Percentiles rank a stretch among this genome's conserved stretches.
phyloP scores from a whole-genome alignment of 345 rosid species.

The Eucalyptus sp. region DNA sequence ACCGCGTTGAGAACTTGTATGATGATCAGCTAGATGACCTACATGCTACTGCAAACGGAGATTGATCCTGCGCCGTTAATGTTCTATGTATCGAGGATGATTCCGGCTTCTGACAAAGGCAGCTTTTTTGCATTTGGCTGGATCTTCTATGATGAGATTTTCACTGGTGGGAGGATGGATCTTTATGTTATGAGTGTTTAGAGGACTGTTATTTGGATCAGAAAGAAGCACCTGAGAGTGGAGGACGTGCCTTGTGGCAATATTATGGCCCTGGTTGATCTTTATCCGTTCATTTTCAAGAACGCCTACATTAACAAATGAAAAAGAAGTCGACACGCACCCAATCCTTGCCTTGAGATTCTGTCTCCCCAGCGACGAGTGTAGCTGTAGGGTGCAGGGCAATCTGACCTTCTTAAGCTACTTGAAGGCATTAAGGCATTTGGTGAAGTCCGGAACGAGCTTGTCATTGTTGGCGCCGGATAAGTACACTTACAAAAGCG shows the following conservation, averaged over 20 bases:
- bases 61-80: conserved; percentile 66
- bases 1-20: conserved; percentile 66
- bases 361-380: conserved; percentile 70
- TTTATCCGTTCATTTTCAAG: conserved; percentile 60
- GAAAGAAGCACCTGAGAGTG: conserved; percentile 69
- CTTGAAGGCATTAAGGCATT: conserved; percentile 63
- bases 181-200: conserved; percentile 39
- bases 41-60: conserved; percentile 55
- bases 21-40: conserved; percentile 72
- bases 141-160: conserved; percentile 50
- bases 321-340: conserved; percentile 64
- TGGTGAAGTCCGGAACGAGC: conserved; percentile 78
- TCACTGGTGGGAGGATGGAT: conserved; percentile 63
- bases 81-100: conserved; percentile 73
- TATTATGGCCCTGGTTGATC: conserved; percentile 68
- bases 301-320: conserved; percentile 67
- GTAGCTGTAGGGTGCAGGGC: conserved; percentile 74
- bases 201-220: conserved; percentile 85
- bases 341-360: conserved; percentile 91
- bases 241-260: conserved; percentile 87
- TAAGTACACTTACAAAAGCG: conserved; percentile 64
- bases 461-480: conserved; percentile 72
- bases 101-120: conserved; percentile 78
- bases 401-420: conserved; percentile 69
- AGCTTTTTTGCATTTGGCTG: conserved; percentile 74